Base-by-base conservation (phyloP, 805 yeast genomes). In the Starmerella stigmatis region DNA sequence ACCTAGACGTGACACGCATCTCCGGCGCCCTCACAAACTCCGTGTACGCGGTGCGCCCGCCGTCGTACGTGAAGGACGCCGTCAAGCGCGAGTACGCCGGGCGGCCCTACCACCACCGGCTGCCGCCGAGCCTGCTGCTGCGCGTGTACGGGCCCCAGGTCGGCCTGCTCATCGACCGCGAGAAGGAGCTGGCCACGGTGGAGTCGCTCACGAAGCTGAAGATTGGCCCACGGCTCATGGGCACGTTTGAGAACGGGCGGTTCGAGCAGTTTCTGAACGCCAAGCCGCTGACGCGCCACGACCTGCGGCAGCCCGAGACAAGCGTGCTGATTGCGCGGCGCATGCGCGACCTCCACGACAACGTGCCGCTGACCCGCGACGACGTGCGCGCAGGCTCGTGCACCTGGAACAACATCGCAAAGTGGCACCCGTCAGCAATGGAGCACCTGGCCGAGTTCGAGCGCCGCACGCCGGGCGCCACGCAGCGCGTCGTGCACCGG, bases 21-120 rank as follows among this genome's bases (percentile, higher is more conserved):
- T 75, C 84, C 29, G 97, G 98, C 17, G 98, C 98, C 0, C 71
- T 92, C 61, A 92, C 97, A 17, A 92, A 92, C 62, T 81, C 88
- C 27, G 82, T 89, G 44, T 92, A 81, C 62, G 78, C 78, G 57
- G 74, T 92, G 3, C 79, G 74, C 56, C 79, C 82, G 44, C 77
- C 76, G 0, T 43, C 57, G 22, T 54, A 58, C 47, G 39, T 60
- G 38, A 63, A 54, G 53, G 69, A 61, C 36, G 50, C 52, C 43
- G 61, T 59, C 58, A 69, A 57, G 46, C 47, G 58, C 12, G 62
- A 61, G 38, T 46, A 59, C 50, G 46, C 49, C 7, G 57, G 54
- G 23, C 50, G 57, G 10, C 50, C 60, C 6, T 55, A 57, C 39
- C 61, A 57, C 44, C 57, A 55, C 49, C 47, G 63, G 57, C 48